These are phyloP conservation scores for Pachysandra terminalis DNA, from an alignment of 164 flowering plant species.

Conservation along the genomic window DNA sequence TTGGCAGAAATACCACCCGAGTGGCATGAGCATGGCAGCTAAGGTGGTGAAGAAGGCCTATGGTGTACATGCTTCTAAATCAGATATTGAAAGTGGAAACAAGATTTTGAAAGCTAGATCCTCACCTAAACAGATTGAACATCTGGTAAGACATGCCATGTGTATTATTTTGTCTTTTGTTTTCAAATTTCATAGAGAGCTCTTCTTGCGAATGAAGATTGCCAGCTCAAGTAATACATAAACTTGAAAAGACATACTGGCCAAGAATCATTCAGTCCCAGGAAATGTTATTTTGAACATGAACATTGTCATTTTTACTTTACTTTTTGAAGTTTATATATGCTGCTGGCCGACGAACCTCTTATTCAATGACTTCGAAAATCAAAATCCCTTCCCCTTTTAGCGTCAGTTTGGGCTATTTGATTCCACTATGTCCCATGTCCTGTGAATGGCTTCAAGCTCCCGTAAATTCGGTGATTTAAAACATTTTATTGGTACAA, in stretches of 20 bases:
- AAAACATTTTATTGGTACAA: too few species aligned
- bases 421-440: too few species aligned
- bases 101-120: slow-evolving; percentile 21
- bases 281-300: not conserved
- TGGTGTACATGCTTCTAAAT: slow-evolving; percentile 28
- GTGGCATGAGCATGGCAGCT: slow-evolving; percentile 38
- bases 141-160: slow-evolving; percentile 23
- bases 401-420: too few species aligned
- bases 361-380: too few species aligned
- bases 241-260: not conserved
- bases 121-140: slow-evolving; percentile 24
- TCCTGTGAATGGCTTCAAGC: too few species aligned
- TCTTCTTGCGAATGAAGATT: not conserved
- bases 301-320: not conserved
- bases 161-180: not conserved
- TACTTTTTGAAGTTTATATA: too few species aligned
- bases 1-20: slow-evolving; percentile 47
- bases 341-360: too few species aligned
- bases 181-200: not conserved
- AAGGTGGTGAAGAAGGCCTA: slow-evolving; percentile 34
- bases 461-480: too few species aligned
- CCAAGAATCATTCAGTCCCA: not conserved
- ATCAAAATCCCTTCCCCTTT: too few species aligned
- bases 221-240: not conserved
- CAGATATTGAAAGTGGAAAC: slow-evolving; percentile 26